Conservation (phyloP, 1,284 basidiomycete genomes). For the Tremellales sp. region DNA sequence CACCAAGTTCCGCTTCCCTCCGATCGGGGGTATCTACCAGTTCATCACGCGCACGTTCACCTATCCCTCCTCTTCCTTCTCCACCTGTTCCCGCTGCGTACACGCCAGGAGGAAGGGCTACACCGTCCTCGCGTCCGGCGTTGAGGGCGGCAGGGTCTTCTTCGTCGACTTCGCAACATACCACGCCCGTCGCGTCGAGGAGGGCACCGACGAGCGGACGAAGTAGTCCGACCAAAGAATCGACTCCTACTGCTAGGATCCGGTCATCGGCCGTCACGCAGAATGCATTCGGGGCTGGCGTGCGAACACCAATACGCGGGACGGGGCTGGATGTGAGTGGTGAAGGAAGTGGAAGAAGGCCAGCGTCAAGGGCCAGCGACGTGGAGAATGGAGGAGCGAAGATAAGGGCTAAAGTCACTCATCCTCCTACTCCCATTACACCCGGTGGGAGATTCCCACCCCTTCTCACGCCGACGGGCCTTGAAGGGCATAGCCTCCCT, state of each 20-base stretch:
- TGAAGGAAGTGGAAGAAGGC: no score
- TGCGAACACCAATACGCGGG: no score
- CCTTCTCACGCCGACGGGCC: background rate
- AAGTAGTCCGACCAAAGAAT: background rate
- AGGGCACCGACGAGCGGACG: background rate
- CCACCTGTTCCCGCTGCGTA: background rate
- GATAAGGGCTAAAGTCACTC: background rate
- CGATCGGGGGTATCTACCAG: slow-evolving; percentile 1
- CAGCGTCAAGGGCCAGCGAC: background rate
- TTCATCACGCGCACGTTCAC: slow-evolving; percentile 2
- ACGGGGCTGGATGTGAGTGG: no score
- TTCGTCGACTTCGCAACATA: background rate
- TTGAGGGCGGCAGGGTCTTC: slow-evolving; percentile 7
- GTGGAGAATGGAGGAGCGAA: background rate
- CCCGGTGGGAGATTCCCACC: background rate
- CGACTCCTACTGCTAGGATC: background rate
- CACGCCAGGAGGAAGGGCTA: background rate
- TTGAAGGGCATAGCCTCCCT: no score
- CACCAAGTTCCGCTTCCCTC: slow-evolving; percentile 3
- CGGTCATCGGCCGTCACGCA: background rate
- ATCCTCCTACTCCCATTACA: background rate
- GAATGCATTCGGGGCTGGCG: background rate
- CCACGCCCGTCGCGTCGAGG: background rate
- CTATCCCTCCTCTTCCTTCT: slow-evolving; percentile 1
- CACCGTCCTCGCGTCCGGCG: slow-evolving; percentile 1